Conservation (phyloP, 345 rosid genomes). For the Linum tenue region DNA sequence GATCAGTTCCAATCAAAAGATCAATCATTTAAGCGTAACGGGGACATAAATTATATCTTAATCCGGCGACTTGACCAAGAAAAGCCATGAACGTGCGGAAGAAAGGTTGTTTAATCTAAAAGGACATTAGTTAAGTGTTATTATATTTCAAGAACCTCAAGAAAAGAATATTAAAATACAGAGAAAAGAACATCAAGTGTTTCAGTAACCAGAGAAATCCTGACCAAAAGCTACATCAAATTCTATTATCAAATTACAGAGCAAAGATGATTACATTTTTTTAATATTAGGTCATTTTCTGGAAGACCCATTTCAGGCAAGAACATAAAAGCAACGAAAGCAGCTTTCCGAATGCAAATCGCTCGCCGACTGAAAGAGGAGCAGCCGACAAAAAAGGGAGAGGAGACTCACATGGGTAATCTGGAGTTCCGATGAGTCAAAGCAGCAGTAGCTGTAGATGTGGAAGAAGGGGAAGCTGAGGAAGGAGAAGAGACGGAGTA, state of each 20-base stretch:
- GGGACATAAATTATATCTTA: not conserved
- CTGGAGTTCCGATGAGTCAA: conserved; percentile 1
- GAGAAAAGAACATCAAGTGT: not conserved
- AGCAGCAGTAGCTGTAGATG: conserved; percentile 26
- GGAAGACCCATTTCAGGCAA: not conserved
- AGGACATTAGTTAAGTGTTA: not conserved
- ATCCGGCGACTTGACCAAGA: not conserved
- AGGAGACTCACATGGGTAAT: conserved; percentile 12
- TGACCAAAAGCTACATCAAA: not conserved
- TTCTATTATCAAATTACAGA: not conserved
- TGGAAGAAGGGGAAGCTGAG: conserved; percentile 23
- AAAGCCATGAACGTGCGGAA: no score
- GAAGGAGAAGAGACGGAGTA: conserved; percentile 21
- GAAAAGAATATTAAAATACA: no score
- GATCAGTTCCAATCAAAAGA: not conserved
- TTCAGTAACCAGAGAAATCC: not conserved
- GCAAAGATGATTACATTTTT: not conserved
- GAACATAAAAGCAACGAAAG: not conserved
- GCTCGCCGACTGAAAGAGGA: not conserved
- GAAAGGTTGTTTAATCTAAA: no score
- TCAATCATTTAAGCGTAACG: no score
- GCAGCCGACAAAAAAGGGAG: not conserved
- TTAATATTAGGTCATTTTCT: not conserved
- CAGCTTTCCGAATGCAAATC: not conserved
- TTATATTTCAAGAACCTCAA: not conserved